These are phyloP conservation scores for Cladorrhinum sp. DNA, from an alignment of 2,329 filamentous ascomycete species.

Conservation along the genomic window DNA sequence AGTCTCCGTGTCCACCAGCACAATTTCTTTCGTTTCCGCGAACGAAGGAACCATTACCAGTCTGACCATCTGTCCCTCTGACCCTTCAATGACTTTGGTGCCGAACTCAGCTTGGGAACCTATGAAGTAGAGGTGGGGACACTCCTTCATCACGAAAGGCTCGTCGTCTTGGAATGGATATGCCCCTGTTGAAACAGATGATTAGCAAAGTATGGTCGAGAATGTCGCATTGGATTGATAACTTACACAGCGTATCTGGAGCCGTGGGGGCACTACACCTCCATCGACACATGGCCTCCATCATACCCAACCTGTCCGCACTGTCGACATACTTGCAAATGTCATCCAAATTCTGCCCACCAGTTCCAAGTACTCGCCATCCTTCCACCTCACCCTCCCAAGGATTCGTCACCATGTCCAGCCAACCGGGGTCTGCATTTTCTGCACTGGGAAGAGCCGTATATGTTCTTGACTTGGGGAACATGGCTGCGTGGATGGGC, in stretches of 20 bases:
- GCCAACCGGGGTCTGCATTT: slow-evolving; percentile 61
- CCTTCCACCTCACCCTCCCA: slow-evolving; percentile 90
- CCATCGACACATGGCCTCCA: slow-evolving; percentile 94
- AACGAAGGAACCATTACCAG: slow-evolving; percentile 85
- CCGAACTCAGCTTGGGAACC: slow-evolving; percentile 80
- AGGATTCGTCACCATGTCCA: slow-evolving; percentile 88
- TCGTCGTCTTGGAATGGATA: slow-evolving; percentile 96
- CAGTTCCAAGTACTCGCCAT: slow-evolving; percentile 80
- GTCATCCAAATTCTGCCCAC: slow-evolving; percentile 91
- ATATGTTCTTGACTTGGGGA: slow-evolving; percentile 72
- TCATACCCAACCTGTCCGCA: slow-evolving; percentile 76
- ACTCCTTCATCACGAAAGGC: slow-evolving; percentile 79
- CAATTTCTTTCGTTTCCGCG: slow-evolving; percentile 70
- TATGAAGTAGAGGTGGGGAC: slow-evolving; percentile 88
- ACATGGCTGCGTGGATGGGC: slow-evolving; percentile 88
- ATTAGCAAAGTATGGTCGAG: slow-evolving; percentile 14
- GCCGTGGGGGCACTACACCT: slow-evolving; percentile 87
- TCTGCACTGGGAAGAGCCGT: slow-evolving; percentile 42
- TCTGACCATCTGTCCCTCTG: slow-evolving; percentile 66
- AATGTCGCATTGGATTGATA: background rate
- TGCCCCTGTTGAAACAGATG: slow-evolving; percentile 59
- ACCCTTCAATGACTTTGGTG: slow-evolving; percentile 65
- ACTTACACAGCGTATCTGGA: slow-evolving; percentile 88
- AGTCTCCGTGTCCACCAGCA: slow-evolving; percentile 82
- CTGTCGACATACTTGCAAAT: slow-evolving; percentile 85